Evolutionary conservation across 345 rosid genomes (phyloP), one percentile per base, ranked within the genome.

Genomic region (Punica granatum): DNA sequence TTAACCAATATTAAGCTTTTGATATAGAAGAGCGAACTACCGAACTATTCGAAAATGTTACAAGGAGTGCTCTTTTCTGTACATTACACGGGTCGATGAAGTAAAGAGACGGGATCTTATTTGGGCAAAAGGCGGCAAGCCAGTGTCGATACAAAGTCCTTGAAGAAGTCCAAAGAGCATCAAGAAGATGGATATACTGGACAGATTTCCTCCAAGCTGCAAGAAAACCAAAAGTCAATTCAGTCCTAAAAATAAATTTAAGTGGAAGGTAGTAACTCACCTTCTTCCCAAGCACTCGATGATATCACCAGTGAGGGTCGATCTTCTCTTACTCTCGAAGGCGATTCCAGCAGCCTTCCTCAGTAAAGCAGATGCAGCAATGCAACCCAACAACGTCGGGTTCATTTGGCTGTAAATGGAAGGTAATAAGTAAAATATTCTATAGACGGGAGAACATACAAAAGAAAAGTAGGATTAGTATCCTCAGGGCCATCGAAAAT

Each of bases 331-430:
- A 23, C 72, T 72, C 66, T 71, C 73, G 51, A 91, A 91, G 64
- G 99, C 97, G 39, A 81, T 81, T 67, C 84, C 76, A 49, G 99
- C 96, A 0, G 96, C 97, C 77, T 84, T 94, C 80, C 99, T 87
- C 75, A 91, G 59, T n/a, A 94, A 70, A 72, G 87, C 85, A 68
- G 92, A 89, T 31, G 85, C 99, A 42, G 96, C 97, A 66, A 89
- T 84, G 86, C 96, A 91, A n/a, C 92, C 97, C 73, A 86, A 73
- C 64, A 94, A 65, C 0, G 85, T 81, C n/a, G 97, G 97, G 75
- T 75, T 91, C 72, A 66, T 69, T 30, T 66, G 74, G 39, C 86
- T 83, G 77, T 37, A 56, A 36, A 25, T 63, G 66, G 33, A 15
- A 1, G 33, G 6, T 0, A 25, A 9, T 2, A 13, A 56, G 33